Evolutionary conservation across 2,329 filamentous ascomycete species (phyloP), one percentile per base, ranked within the genome.

Genomic region (Paecilomyces dactylethromorphus): DNA sequence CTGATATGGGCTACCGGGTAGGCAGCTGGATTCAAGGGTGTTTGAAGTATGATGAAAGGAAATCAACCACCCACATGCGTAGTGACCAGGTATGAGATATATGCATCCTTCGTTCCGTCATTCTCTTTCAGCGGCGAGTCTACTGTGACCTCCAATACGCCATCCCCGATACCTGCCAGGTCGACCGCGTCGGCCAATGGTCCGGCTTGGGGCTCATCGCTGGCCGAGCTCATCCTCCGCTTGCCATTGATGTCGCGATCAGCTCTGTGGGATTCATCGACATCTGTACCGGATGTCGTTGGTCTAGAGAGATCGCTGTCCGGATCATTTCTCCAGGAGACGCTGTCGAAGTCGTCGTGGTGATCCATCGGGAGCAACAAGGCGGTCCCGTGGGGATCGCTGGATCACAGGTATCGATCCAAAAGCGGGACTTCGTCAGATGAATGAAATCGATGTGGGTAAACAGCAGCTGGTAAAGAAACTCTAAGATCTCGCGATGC

Each of bases 21-120:
- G 56, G 51, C 45, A 39, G 51, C 56, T 61, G 64, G 63, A 64
- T 65, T 66, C 59, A 13, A 58, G 31, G 26, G 45, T 54, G 29
- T 15, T 22, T 54, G 22, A 21, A 26, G 39, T 21, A 35, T 18
- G 18, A 45, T 53, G 12, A 33, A 55, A 54, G 66, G 72, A 59
- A 57, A 53, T 24, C 54, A 53, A 55, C 54, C 50, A 75, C 80
- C 56, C 79, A 96, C 92, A 76, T 92, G 83, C 56, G 94, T 97
- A 52, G 90, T 94, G 64, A 99, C 90, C 55, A 95, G 82, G 74
- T 99, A 99, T 11, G 94, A 97, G 59, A 97, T 89, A 78, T 96
- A 99, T 57, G 91, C 89, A 76, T 97, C 94, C 76, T 97, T 97
- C 60, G 92, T 95, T 54, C 94, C 93, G 69, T 97, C 91, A 69